Percentiles rank a stretch among this genome's conserved stretches.
These are phyloP conservation scores for Monilinia laxa DNA, from an alignment of 2,329 filamentous ascomycete genomes.

Conservation along the genomic window DNA sequence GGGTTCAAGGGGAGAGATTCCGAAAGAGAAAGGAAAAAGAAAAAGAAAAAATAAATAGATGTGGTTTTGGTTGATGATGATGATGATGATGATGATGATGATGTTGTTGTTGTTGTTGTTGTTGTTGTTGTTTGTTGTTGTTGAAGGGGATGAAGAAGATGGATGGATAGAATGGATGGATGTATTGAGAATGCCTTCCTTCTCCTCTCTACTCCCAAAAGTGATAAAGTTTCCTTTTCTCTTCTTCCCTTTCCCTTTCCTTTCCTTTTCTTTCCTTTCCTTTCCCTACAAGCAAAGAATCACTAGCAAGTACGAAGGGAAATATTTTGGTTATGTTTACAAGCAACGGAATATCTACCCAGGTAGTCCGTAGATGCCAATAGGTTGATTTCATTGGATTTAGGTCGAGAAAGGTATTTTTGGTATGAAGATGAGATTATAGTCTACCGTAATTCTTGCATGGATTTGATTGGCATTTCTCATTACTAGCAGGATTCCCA, in stretches of 20 bases:
- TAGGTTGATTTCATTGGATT: no score
- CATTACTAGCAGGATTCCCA: no score
- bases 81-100: background rate
- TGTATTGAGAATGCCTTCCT: no score
- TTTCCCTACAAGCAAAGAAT: no score
- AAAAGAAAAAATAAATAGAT: background rate
- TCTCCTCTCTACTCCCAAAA: background rate
- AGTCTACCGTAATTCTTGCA: conserved; percentile 7
- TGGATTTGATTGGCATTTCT: background rate
- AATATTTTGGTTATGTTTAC: conserved; percentile 3
- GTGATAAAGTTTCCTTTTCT: no score
- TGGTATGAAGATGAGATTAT: background rate
- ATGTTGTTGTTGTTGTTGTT: background rate
- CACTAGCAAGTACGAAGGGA: background rate
- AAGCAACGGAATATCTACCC: background rate
- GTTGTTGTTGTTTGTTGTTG: conserved; percentile 6
- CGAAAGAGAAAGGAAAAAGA: no score
- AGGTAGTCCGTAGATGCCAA: no score
- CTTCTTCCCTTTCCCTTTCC: no score
- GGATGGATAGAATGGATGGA: background rate
- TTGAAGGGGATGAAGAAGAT: background rate
- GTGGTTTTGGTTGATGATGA: background rate
- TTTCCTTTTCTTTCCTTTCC: no score
- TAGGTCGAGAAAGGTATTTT: background rate
- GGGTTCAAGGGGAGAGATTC: background rate